phyloP scores from a whole-genome alignment of 116 monocot species.

The Dioscorea cayenensis region DNA sequence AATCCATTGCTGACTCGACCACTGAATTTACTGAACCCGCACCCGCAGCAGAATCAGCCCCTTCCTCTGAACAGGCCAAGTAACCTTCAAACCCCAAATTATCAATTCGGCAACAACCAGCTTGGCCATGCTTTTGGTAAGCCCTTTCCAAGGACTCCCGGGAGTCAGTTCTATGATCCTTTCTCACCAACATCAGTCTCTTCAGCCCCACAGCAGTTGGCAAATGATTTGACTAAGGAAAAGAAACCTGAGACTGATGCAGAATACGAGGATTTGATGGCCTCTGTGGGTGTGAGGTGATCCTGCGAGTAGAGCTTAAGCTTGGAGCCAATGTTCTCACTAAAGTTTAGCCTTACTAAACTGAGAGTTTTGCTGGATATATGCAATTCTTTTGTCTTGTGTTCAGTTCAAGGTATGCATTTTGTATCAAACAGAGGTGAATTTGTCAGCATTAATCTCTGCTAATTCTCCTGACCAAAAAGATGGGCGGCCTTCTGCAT shows the following conservation, averaged over 20 bases:
- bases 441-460: too few species aligned
- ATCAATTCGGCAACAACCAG: constrained; percentile 13
- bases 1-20: constrained; percentile 10
- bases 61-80: constrained; percentile 9
- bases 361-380: too few species aligned
- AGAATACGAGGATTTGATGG: constrained; percentile 94
- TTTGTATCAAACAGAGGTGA: too few species aligned
- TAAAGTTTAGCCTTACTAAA: too few species aligned
- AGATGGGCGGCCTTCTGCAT: too few species aligned
- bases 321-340: too few species aligned
- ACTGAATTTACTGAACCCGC: constrained; percentile 18
- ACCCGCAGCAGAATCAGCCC: constrained; percentile 22
- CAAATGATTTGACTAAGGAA: constrained; percentile 2
- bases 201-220: constrained; percentile 21
- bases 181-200: constrained; percentile 54
- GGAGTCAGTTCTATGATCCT: constrained; percentile 61
- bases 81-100: constrained; percentile 15
- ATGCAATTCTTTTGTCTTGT: too few species aligned
- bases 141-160: constrained; percentile 2
- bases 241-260: constrained; percentile 60
- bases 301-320: neutral
- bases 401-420: too few species aligned
- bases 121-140: constrained; percentile 7
- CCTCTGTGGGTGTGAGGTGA: constrained; percentile 95
- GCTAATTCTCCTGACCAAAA: too few species aligned